Evolutionary conservation across 1,139 yeast genomes (phyloP).

Genomic region (Geotrichum cucujoidarum): DNA sequence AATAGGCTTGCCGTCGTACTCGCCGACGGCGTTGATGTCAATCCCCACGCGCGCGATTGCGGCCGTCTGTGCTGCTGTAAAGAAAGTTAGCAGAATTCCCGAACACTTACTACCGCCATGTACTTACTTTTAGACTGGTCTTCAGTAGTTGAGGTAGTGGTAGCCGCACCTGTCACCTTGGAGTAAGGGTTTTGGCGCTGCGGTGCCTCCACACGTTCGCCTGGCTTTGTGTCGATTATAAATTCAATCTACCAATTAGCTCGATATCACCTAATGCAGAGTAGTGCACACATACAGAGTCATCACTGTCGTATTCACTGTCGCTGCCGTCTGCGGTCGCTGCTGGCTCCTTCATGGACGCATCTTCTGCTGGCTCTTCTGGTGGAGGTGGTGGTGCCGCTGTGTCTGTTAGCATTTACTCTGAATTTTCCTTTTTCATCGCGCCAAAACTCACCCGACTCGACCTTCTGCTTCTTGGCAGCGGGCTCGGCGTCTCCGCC

Average conservation of each 20-base stretch:
- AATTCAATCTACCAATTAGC: slow-evolving; percentile 49
- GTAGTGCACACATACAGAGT: background rate
- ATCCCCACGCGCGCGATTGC: slow-evolving; percentile 41
- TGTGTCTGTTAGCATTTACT: background rate
- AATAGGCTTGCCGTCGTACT: slow-evolving; percentile 75
- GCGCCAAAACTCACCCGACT: slow-evolving; percentile 1
- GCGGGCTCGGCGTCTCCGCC: slow-evolving; percentile 58
- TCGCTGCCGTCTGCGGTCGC: slow-evolving; percentile 13
- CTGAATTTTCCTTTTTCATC: background rate
- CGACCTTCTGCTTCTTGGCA: slow-evolving; percentile 33
- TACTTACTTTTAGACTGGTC: slow-evolving; percentile 38
- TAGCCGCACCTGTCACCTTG: slow-evolving; percentile 22
- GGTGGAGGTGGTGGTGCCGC: background rate
- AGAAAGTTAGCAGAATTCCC: slow-evolving; percentile 28
- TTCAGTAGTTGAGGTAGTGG: slow-evolving; percentile 18
- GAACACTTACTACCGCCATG: too few relatives aligned
- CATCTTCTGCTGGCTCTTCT: background rate
- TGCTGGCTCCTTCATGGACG: background rate
- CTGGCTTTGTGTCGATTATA: slow-evolving; percentile 49
- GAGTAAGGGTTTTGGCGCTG: slow-evolving; percentile 30
- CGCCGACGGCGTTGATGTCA: slow-evolving; percentile 75
- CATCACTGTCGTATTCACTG: slow-evolving; percentile 22
- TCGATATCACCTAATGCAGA: too few relatives aligned
- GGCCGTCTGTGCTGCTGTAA: background rate
- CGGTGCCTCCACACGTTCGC: slow-evolving; percentile 36